Percentiles rank a stretch among this genome's conserved stretches.
Conservation (phyloP, 2,329 filamentous ascomycete genomes). For the Hymenoscyphus albidus region DNA sequence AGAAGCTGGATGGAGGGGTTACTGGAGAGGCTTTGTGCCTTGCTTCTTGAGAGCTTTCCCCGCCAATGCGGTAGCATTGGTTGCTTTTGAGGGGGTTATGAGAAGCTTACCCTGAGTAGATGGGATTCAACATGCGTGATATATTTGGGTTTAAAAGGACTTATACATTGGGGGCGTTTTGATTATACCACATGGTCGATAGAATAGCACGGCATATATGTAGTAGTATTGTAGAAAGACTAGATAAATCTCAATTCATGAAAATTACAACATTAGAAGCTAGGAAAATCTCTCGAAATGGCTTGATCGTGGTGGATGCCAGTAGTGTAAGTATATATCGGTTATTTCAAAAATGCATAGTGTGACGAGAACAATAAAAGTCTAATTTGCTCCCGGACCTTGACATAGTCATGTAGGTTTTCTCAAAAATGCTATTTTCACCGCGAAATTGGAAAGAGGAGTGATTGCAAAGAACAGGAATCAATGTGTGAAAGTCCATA, state of each 20-base stretch:
- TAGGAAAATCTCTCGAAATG: no score
- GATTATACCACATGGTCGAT: neutral
- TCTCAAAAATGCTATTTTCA: no score
- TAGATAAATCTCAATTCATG: neutral
- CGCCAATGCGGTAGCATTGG: constrained; percentile 88
- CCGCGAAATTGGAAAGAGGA: no score
- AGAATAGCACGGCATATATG: neutral
- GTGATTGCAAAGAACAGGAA: neutral
- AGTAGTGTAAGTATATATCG: no score
- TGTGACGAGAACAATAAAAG: no score
- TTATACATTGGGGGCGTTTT: neutral
- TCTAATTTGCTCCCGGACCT: no score
- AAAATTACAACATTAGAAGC: rapidly evolving
- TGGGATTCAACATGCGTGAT: neutral
- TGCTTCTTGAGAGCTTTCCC: constrained; percentile 94
- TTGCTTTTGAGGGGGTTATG: constrained; percentile 93
- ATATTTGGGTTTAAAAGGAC: neutral
- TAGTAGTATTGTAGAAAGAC: neutral
- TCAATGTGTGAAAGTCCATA: neutral
- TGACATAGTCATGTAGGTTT: no score
- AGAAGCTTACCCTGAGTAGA: constrained; percentile 45
- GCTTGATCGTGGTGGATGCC: no score
- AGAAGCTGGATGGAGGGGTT: constrained; percentile 74
- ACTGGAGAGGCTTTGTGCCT: constrained; percentile 89
- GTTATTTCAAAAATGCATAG: no score